A percentile compares a stretch with the other conserved stretches of the same genome.
phyloP scores from a whole-genome alignment of 345 rosid species.

The Ceriops tagal region DNA sequence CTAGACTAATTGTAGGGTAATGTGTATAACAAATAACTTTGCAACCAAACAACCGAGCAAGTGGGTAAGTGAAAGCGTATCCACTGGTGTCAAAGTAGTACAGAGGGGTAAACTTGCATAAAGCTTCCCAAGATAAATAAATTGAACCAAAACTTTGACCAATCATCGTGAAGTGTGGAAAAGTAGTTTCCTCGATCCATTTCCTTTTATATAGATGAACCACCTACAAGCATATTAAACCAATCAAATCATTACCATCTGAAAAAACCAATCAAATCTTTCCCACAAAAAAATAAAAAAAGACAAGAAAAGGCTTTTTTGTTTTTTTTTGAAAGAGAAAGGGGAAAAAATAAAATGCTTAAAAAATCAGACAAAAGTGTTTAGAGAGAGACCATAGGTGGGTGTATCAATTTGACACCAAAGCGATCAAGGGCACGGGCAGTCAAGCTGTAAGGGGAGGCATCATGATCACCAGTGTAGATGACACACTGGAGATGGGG shows the following conservation, averaged over 20 bases:
- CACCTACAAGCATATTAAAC: constrained; percentile 41
- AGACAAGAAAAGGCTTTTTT: background rate
- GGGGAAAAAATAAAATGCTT: constrained; percentile 34
- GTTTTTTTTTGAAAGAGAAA: background rate
- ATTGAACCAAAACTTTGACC: constrained; percentile 96
- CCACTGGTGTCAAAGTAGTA: constrained; percentile 81
- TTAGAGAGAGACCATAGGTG: constrained; percentile 53
- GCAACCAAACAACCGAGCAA: constrained; percentile 91
- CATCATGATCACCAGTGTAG: constrained; percentile 77
- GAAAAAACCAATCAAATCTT: background rate
- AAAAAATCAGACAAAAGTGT: no score
- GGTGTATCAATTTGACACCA: constrained; percentile 61
- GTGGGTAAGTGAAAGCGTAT: constrained; percentile 87
- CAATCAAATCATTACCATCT: background rate
- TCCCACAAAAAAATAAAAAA: background rate
- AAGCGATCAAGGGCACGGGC: constrained; percentile 78
- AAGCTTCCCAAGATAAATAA: constrained; percentile 85
- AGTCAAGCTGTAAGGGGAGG: constrained; percentile 51
- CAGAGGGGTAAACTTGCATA: constrained; percentile 67
- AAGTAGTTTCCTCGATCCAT: constrained; percentile 82
- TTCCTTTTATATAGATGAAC: constrained; percentile 68
- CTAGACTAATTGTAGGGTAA: constrained; percentile 90
- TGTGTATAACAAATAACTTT: constrained; percentile 90
- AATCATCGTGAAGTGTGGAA: constrained; percentile 87
- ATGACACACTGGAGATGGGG: constrained; percentile 63